Evolutionary conservation across 371 early-diverging fungal genomes (phyloP), one percentile per base, ranked within the genome.

Genomic region (Mucor lusitanicus): DNA sequence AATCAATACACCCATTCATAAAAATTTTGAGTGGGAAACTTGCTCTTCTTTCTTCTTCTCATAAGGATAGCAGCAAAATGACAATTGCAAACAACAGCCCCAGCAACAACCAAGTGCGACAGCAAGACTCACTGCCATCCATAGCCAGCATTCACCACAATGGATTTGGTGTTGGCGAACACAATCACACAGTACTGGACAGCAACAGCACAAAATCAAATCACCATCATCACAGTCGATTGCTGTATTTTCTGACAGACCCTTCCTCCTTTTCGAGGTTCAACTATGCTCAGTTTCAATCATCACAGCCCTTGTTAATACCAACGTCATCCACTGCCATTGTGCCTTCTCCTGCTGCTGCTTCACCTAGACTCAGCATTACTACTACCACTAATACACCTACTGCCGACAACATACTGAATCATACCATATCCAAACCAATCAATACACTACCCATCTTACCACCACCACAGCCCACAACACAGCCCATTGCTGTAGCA

Each of bases 401-500:
- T 23, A 35, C n/a, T 59, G 37, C 40, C 23, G 8, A 35, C 59
- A 50, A 3, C 25, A 40, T 12, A 35, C 37, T 35, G 12, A 35
- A 35, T 35, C 3, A 33, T 33, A 33, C 7, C 33, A 33, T 23
- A 17, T n/a, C 28, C n/a, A 67, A 60, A 35, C 15, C 28, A 37
- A n/a, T 9, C 1, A n/a, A 11, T 2, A 21, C 42, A 6, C 13
- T 39, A 15, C 59, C 56, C 9, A 53, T 63, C 8, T 46, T 64
- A 35, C 46, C 64, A 6, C 35, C 53, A 4, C 60, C 44, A 53
- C 27, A 23, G 19, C 55, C 53, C 7, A 42, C 70, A 15, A 11
- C 53, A 17, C 58, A 48, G 17, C 61, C 70, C 13, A 70, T 70
- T 35, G 70, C 70, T 28, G 62, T 70, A 7, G 65, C 70, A 7